Conservation (phyloP, 2,329 filamentous ascomycete genomes). For the Aspergillus pseudoglaucus region DNA sequence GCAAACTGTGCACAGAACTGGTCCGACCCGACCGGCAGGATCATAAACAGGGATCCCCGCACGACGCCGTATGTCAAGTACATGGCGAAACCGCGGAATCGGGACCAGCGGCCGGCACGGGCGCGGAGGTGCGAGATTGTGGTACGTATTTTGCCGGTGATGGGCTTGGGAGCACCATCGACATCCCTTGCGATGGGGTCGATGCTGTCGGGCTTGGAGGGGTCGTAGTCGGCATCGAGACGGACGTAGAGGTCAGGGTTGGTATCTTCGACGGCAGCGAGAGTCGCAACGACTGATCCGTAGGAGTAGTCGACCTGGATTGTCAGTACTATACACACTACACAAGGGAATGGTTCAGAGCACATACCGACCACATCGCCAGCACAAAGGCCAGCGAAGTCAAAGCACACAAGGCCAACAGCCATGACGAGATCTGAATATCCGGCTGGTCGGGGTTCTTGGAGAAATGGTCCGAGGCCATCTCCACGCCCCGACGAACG, state of each 20-base stretch:
- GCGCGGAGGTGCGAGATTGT: conserved; percentile 57
- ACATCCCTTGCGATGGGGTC: conserved; percentile 38
- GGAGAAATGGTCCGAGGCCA: conserved; percentile 20
- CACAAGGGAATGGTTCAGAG: neutral
- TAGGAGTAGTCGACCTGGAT: conserved; percentile 51
- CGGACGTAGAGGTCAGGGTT: conserved; percentile 48
- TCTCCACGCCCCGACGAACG: conserved; percentile 32
- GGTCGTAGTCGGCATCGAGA: conserved; percentile 37
- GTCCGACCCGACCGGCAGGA: conserved; percentile 22
- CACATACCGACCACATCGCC: conserved; percentile 21
- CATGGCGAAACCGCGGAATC: conserved; percentile 61
- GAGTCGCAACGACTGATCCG: conserved; percentile 52
- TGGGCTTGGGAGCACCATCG: conserved; percentile 49
- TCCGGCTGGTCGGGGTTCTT: conserved; percentile 13
- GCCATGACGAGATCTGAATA: conserved; percentile 18
- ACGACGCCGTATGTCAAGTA: conserved; percentile 44
- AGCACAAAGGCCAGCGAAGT: conserved; percentile 19
- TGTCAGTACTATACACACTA: neutral
- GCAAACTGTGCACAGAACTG: conserved; percentile 43
- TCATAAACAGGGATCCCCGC: conserved; percentile 39
- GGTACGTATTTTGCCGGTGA: conserved; percentile 55
- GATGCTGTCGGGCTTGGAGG: conserved; percentile 15
- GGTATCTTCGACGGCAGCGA: conserved; percentile 59
- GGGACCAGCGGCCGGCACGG: conserved; percentile 57
- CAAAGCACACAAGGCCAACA: conserved; percentile 23